Conservation (phyloP, 345 rosid genomes). For the Salix arbutifolia region DNA sequence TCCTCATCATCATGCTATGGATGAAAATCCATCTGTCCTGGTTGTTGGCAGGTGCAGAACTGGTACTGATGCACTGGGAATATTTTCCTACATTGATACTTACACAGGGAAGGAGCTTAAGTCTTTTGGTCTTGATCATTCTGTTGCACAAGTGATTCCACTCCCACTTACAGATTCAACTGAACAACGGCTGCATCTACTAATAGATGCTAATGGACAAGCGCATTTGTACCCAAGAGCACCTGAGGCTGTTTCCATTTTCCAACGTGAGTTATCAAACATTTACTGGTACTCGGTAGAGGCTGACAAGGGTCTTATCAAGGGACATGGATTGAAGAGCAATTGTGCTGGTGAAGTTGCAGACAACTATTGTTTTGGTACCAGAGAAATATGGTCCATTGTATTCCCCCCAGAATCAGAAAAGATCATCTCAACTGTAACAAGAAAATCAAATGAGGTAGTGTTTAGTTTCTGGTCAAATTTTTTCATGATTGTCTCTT, state of each 20-base stretch:
- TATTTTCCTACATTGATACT: slow-evolving; percentile 80
- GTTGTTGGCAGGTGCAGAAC: slow-evolving; percentile 68
- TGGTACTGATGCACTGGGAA: slow-evolving; percentile 53
- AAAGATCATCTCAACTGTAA: slow-evolving; percentile 69
- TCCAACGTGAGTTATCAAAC: slow-evolving; percentile 64
- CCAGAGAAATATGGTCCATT: slow-evolving; percentile 79
- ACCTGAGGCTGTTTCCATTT: slow-evolving; percentile 60
- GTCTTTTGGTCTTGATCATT: slow-evolving; percentile 55
- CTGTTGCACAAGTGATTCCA: slow-evolving; percentile 75
- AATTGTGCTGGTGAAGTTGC: slow-evolving; percentile 48
- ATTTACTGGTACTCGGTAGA: slow-evolving; percentile 88
- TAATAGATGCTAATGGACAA: slow-evolving; percentile 53
- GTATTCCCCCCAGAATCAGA: slow-evolving; percentile 87
- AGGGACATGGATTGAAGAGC: slow-evolving; percentile 71
- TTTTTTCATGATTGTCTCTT: neutral
- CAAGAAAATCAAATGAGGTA: slow-evolving; percentile 83
- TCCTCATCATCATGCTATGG: slow-evolving; percentile 98
- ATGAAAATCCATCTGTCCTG: slow-evolving; percentile 86
- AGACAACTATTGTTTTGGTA: slow-evolving; percentile 76
- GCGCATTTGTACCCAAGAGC: slow-evolving; percentile 86
- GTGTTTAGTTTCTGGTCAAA: neutral
- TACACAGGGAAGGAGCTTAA: slow-evolving; percentile 75
- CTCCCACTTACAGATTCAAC: slow-evolving; percentile 80
- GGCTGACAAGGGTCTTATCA: slow-evolving; percentile 58
- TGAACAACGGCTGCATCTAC: slow-evolving; percentile 86